phyloP scores from a whole-genome alignment of 176 grass and related monocot species.

The barley (Hordeum vulgare) region DNA sequence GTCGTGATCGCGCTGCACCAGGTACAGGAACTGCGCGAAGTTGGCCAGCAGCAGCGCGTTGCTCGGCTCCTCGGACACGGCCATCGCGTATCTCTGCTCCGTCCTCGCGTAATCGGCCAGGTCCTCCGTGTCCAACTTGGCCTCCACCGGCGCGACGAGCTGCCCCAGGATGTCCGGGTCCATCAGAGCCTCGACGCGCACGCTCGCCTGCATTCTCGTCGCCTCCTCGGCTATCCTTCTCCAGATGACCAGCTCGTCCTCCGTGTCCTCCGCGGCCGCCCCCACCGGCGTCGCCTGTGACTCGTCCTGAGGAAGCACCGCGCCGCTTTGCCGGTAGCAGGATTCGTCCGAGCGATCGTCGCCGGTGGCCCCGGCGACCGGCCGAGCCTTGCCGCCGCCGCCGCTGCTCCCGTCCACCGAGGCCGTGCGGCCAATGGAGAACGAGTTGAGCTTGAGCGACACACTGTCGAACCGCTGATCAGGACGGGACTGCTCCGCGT shows the following conservation, averaged over 20 bases:
- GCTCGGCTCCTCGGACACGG: slow-evolving; percentile 59
- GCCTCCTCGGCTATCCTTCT: slow-evolving; percentile 57
- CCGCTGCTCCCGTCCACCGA: slow-evolving; percentile 55
- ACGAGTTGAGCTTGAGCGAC: slow-evolving; percentile 40
- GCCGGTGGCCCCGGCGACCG: slow-evolving; percentile 59
- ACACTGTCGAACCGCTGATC: slow-evolving; percentile 22
- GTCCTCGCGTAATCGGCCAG: slow-evolving; percentile 32
- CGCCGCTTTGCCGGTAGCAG: slow-evolving; percentile 12
- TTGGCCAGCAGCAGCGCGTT: slow-evolving; percentile 73
- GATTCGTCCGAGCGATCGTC: slow-evolving; percentile 55
- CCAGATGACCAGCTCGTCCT: slow-evolving; percentile 57
- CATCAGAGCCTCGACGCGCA: slow-evolving; percentile 40
- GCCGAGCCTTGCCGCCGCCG: slow-evolving; percentile 65
- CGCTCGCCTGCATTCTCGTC: slow-evolving; percentile 47
- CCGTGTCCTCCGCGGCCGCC: slow-evolving; percentile 4
- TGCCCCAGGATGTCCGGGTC: slow-evolving; percentile 50
- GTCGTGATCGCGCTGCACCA: slow-evolving; percentile 69
- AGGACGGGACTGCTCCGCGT: background rate
- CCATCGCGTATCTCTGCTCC: slow-evolving; percentile 53
- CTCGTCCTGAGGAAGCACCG: slow-evolving; percentile 24
- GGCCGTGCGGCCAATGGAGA: slow-evolving; percentile 36
- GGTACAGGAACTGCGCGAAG: slow-evolving; percentile 78
- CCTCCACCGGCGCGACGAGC: slow-evolving; percentile 64
- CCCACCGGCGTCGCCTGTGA: slow-evolving; percentile 12
- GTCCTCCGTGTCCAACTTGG: slow-evolving; percentile 28